phyloP scores from a whole-genome alignment of 371 early-diverging fungal species.

The Apophysomyces ossiformis region DNA sequence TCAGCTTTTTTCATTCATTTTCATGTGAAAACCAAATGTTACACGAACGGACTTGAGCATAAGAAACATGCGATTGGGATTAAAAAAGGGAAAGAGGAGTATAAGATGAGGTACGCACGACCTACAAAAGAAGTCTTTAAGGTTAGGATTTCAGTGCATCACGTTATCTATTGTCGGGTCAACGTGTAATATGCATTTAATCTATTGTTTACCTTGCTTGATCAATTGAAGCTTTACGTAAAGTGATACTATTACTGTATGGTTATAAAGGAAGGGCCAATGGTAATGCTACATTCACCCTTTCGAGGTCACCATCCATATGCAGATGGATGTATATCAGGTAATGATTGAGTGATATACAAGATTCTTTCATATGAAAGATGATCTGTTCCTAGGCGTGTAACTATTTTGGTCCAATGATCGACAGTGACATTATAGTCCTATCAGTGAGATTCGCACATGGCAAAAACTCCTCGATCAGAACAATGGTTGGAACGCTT shows the following conservation, averaged over 20 bases:
- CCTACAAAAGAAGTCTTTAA: neutral
- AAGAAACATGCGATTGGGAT: neutral
- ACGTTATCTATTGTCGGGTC: neutral
- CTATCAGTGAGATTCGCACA: constrained; percentile 2
- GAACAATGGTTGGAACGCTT: neutral
- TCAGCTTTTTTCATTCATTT: neutral
- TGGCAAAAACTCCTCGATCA: neutral
- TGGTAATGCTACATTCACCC: too few species aligned
- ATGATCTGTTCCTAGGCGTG: neutral
- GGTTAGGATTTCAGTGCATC: neutral
- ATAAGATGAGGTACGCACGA: neutral
- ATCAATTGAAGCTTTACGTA: neutral
- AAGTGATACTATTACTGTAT: neutral
- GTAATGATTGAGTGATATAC: neutral
- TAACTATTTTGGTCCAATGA: neutral
- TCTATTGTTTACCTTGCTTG: neutral
- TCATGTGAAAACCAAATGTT: constrained; percentile 10
- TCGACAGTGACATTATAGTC: neutral
- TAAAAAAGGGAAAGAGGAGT: neutral
- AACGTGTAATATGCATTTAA: neutral
- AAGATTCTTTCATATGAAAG: neutral
- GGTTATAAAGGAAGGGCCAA: neutral
- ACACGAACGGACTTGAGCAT: neutral
- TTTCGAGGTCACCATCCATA: too few species aligned
- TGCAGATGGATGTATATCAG: too few species aligned